Percentiles rank a stretch among this genome's conserved stretches.
Evolutionary conservation across 2,329 filamentous ascomycete species (phyloP).

Genomic region (Mycosphaerelloides madeirae): DNA sequence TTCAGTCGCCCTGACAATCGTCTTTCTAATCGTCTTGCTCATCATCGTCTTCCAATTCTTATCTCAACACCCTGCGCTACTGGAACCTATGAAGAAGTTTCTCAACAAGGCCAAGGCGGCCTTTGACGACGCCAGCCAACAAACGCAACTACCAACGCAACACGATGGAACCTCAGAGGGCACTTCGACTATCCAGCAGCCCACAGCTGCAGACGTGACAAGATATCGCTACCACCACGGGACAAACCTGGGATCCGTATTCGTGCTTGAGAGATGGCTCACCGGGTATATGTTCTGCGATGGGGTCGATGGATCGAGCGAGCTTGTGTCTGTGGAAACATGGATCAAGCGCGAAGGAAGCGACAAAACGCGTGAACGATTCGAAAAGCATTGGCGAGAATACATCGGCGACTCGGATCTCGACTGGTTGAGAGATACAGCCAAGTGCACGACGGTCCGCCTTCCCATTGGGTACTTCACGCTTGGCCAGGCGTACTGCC

Average conservation of each 20-base stretch:
- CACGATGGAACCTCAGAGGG: constrained; percentile 21
- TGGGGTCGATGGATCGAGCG: constrained; percentile 41
- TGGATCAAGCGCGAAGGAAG: constrained; percentile 46
- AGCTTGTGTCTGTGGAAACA: constrained; percentile 50
- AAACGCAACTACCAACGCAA: constrained; percentile 4
- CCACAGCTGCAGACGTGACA: constrained; percentile 40
- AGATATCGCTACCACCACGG: constrained; percentile 58
- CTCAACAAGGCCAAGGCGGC: constrained; percentile 35
- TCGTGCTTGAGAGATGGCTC: constrained; percentile 58
- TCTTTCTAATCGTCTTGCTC: constrained; percentile 18
- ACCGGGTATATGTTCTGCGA: constrained; percentile 47
- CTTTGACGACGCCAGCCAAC: constrained; percentile 22
- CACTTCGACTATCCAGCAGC: constrained; percentile 32
- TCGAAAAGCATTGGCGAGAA: constrained; percentile 51
- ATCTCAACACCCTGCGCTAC: constrained; percentile 3
- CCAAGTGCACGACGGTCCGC: constrained; percentile 54
- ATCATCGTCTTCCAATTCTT: constrained; percentile 11
- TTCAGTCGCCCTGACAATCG: constrained; percentile 16
- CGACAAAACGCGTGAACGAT: constrained; percentile 46
- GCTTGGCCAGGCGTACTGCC: constrained; percentile 48
- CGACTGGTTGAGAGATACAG: constrained; percentile 49
- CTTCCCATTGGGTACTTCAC: constrained; percentile 58
- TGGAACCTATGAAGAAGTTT: constrained; percentile 35
- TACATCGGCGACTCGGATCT: constrained; percentile 50
- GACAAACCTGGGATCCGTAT: constrained; percentile 55